Percentiles rank a stretch among this genome's conserved stretches.
These are phyloP conservation scores for Cystobasidium slooffiae DNA, from an alignment of 1,284 basidiomycete species.

Conservation along the genomic window DNA sequence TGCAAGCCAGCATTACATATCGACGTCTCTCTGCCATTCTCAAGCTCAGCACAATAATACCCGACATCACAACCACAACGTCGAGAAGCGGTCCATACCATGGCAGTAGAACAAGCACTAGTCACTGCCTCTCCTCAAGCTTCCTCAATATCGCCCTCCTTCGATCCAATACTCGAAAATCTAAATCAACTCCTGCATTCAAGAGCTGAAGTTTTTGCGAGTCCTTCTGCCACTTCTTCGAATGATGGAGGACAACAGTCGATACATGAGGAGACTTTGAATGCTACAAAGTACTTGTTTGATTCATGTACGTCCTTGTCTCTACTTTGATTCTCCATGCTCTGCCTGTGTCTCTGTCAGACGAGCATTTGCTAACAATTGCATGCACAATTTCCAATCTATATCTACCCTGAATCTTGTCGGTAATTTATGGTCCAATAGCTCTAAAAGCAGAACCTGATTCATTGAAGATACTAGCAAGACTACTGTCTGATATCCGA, in stretches of 20 bases:
- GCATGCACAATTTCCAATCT: background rate
- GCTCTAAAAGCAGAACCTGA: constrained; percentile 30
- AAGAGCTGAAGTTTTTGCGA: constrained; percentile 39
- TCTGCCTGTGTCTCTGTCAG: background rate
- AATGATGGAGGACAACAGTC: background rate
- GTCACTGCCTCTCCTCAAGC: background rate
- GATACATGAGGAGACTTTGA: constrained; percentile 26
- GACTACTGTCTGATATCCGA: constrained; percentile 19
- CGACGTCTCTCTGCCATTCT: background rate
- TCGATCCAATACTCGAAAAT: background rate
- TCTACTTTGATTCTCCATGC: too few relatives aligned
- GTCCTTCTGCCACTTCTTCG: constrained; percentile 26
- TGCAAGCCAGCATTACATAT: background rate
- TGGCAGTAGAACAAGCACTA: constrained; percentile 10
- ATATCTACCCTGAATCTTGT: too few relatives aligned
- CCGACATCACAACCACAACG: background rate
- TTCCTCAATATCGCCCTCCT: background rate
- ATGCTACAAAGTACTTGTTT: constrained; percentile 36
- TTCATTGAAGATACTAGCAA: constrained; percentile 14
- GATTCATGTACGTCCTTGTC: constrained; percentile 32
- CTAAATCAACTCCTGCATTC: constrained; percentile 32
- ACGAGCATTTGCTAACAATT: background rate
- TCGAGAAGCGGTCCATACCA: background rate
- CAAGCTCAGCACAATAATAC: background rate
- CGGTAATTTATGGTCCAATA: background rate